Conservation (phyloP, 306 rosid genomes). For the Cucumis hystrix region DNA sequence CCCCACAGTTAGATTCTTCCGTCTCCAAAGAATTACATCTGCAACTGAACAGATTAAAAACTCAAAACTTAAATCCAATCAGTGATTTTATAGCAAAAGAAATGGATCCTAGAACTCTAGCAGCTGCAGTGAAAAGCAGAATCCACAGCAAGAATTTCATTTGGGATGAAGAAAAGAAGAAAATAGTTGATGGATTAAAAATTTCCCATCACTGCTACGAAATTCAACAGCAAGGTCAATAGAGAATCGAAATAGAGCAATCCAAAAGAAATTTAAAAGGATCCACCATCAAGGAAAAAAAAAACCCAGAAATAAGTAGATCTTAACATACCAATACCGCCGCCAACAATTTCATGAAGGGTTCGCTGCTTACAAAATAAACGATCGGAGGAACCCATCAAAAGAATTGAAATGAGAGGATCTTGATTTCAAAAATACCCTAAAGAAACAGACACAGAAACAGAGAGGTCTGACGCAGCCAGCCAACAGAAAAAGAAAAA, state of each 20-base stretch:
- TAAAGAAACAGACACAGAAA: neutral
- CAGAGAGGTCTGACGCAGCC: neutral
- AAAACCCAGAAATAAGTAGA: neutral
- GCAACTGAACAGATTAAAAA: constrained; percentile 45
- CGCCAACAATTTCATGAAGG: constrained; percentile 74
- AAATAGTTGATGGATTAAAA: neutral
- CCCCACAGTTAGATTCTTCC: constrained; percentile 51
- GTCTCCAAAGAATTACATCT: constrained; percentile 83
- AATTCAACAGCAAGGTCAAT: neutral
- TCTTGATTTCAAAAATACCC: neutral
- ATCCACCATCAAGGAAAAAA: neutral
- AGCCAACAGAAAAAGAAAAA: neutral
- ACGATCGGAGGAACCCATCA: constrained; percentile 60
- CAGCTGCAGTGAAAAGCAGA: neutral
- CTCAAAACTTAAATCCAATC: constrained; percentile 7
- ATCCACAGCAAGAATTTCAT: neutral
- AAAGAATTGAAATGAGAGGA: neutral
- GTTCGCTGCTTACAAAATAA: constrained; percentile 54
- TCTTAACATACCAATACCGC: constrained; percentile 46
- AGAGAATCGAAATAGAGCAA: neutral
- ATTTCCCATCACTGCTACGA: neutral
- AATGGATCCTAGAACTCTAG: neutral
- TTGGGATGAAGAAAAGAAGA: neutral
- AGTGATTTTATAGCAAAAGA: neutral
- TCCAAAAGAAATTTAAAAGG: neutral